Evolutionary conservation across 1,284 basidiomycete species (phyloP).

Genomic region (Microbotryomycetes sp.): DNA sequence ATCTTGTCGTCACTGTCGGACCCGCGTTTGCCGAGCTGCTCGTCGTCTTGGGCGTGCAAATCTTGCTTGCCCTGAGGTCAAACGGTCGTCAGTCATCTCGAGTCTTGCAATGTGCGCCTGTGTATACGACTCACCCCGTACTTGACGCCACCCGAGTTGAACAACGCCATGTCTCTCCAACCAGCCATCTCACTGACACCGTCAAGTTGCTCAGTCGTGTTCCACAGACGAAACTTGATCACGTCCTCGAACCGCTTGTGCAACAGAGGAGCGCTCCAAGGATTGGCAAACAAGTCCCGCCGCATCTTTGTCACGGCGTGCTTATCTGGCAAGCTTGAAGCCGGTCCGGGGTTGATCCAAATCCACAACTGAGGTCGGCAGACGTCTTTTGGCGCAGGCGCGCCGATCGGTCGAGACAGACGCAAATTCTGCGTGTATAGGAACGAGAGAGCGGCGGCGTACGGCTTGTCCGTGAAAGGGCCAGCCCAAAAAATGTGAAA

Average conservation of each 20-base stretch:
- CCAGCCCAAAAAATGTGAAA: constrained; percentile 85
- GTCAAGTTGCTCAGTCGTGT: constrained; percentile 80
- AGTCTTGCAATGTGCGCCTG: not conserved
- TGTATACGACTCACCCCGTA: constrained; percentile 40
- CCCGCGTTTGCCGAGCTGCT: constrained; percentile 2
- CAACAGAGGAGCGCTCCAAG: constrained; percentile 77
- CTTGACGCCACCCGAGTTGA: constrained; percentile 68
- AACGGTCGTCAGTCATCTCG: not conserved
- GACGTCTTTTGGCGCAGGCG: constrained; percentile 37
- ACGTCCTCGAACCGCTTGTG: constrained; percentile 70
- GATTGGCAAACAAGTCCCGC: constrained; percentile 60
- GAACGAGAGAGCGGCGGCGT: constrained; percentile 68
- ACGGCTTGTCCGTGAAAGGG: constrained; percentile 75
- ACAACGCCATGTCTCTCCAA: constrained; percentile 61
- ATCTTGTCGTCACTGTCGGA: constrained; percentile 10
- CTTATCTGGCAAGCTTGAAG: constrained; percentile 60
- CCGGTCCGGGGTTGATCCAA: constrained; percentile 74
- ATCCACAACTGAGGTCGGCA: constrained; percentile 76
- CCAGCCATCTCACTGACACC: constrained; percentile 68
- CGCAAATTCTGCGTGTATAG: constrained; percentile 74
- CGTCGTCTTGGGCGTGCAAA: constrained; percentile 22
- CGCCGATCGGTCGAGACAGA: constrained; percentile 43
- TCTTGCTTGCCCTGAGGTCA: not conserved
- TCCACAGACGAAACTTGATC: constrained; percentile 80
- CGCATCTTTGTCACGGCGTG: constrained; percentile 60